Conservation (phyloP, 345 rosid genomes). For the Cochlearia excelsa region DNA sequence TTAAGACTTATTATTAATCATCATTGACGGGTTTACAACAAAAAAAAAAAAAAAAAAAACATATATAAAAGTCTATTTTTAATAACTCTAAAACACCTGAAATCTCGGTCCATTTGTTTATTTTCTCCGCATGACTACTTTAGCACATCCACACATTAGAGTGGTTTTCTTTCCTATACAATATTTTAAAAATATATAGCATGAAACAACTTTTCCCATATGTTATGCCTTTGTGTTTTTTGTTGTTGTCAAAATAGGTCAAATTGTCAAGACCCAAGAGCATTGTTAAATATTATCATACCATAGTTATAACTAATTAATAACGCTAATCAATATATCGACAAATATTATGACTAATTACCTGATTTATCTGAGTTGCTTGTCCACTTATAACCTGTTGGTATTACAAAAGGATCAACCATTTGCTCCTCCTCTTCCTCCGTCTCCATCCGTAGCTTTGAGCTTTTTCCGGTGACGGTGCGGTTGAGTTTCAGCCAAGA, state of each 20-base stretch:
- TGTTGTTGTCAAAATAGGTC: background rate
- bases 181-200: background rate
- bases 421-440: conserved; percentile 22
- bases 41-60: background rate
- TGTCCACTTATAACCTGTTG: conserved; percentile 67
- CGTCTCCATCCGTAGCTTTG: conserved; percentile 37
- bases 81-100: background rate
- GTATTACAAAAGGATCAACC: conserved; percentile 77
- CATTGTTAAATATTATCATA: too few species aligned
- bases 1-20: background rate
- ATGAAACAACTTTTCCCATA: background rate
- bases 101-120: conserved; percentile 13
- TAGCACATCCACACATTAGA: conserved; percentile 30
- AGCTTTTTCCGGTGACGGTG: conserved; percentile 30
- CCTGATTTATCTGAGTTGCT: conserved; percentile 44
- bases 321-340: too few species aligned
- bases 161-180: conserved; percentile 6
- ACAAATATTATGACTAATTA: background rate
- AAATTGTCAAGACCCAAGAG: background rate
- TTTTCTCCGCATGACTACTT: conserved; percentile 8
- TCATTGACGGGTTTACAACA: conserved; percentile 1
- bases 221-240: too few species aligned
- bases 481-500: conserved; percentile 53
- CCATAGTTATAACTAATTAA: too few species aligned
- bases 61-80: background rate